These are phyloP conservation scores for Nicotiana obtusifolia DNA, from an alignment of 257 asterid species.

Conservation along the genomic window DNA sequence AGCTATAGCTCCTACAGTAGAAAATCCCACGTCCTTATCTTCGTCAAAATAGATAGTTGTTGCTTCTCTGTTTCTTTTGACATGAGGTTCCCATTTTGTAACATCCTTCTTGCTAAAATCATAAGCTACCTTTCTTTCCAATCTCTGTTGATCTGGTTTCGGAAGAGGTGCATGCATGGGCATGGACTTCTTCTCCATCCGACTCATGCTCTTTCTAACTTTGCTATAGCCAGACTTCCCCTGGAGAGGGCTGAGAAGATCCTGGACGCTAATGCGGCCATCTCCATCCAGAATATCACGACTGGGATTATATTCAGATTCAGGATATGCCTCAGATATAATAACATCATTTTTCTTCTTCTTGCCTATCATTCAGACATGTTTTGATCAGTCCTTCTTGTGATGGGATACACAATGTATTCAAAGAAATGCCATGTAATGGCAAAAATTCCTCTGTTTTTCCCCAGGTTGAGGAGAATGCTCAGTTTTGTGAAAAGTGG, in stretches of 20 bases:
- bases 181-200: constrained; percentile 44
- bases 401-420: not conserved
- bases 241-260: constrained; percentile 68
- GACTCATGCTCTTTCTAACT: constrained; percentile 42
- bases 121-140: constrained; percentile 65
- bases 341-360: constrained; percentile 42
- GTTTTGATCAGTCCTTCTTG: constrained; percentile 7
- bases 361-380: constrained; percentile 36
- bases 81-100: constrained; percentile 73
- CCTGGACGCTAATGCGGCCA: constrained; percentile 59
- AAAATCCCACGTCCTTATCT: constrained; percentile 53
- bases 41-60: constrained; percentile 74
- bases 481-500: not conserved
- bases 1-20: constrained; percentile 90
- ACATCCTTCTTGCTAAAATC: constrained; percentile 53
- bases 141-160: constrained; percentile 51
- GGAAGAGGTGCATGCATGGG: constrained; percentile 68
- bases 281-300: constrained; percentile 65
- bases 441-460: not conserved
- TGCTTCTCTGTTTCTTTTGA: constrained; percentile 89
- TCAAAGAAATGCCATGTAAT: not conserved
- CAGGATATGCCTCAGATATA: constrained; percentile 77
- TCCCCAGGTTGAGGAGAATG: not conserved
- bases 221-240: constrained; percentile 51
- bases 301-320: constrained; percentile 82